These are phyloP conservation scores for Jatropha podagrica DNA, from an alignment of 441 rosid species.

Conservation along the genomic window DNA sequence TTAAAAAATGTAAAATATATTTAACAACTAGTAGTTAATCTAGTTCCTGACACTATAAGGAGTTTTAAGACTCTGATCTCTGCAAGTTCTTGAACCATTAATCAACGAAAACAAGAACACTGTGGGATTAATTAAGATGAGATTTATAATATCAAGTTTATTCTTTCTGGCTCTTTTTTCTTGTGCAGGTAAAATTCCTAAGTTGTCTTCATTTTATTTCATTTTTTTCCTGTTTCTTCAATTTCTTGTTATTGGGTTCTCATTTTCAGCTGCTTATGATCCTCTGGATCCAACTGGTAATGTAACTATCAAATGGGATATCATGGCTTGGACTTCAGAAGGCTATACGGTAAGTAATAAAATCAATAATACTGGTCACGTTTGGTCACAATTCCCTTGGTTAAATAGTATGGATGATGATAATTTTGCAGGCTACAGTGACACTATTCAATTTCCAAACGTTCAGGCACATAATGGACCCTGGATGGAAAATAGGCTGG, in stretches of 20 bases:
- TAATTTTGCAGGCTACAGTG: constrained; percentile 55
- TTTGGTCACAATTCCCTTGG: not conserved
- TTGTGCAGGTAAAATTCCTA: constrained; percentile 33
- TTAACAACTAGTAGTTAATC: constrained; percentile 46
- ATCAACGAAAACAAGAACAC: not conserved
- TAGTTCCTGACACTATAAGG: constrained; percentile 8
- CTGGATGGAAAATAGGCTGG: constrained; percentile 93
- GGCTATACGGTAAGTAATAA: constrained; percentile 62
- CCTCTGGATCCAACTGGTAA: constrained; percentile 87
- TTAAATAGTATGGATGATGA: not conserved
- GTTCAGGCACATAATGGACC: constrained; percentile 71
- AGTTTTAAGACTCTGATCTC: not conserved
- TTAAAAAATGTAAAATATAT: constrained; percentile 1
- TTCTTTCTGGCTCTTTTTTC: constrained; percentile 38
- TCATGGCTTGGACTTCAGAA: constrained; percentile 82
- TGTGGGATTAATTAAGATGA: constrained; percentile 30
- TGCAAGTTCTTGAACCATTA: constrained; percentile 8
- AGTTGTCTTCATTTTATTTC: not conserved
- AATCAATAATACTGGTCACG: not conserved
- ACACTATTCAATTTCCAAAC: constrained; percentile 72
- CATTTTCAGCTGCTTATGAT: constrained; percentile 71
- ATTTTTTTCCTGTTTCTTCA: constrained; percentile 1
- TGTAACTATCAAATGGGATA: constrained; percentile 82
- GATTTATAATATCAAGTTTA: constrained; percentile 29
- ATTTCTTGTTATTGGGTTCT: constrained; percentile 12